Evolutionary conservation across 2,329 filamentous ascomycete genomes (phyloP), one percentile per base, ranked within the genome.

Genomic region (Colletotrichum paranaense): DNA sequence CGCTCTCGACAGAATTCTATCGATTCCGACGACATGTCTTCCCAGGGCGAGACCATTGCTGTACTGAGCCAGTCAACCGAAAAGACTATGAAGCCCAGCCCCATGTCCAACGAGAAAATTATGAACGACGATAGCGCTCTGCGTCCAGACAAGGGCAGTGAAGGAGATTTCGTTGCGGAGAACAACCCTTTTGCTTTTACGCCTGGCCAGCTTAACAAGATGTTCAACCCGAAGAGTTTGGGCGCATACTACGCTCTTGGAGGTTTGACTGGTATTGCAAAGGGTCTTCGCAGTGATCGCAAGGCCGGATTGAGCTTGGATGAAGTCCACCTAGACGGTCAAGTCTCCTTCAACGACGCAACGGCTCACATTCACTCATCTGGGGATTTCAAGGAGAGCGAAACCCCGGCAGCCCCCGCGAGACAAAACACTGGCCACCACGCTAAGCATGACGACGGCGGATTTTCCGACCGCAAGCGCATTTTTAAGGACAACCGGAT

Each of bases 181-280:
- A 87, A 95, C 80, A 97, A 97, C 80, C 92, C 93, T 0, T 98
- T 98, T 79, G 95, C 94, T 19, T 98, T 95, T 80, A 91, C 92
- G 2, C 93, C 93, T 3, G 95, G 95, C 16, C 92, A 97, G 79
- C 87, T 98, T 75, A 92, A 92, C 78, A 98, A 97, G 82, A 89
- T 98, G 84, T 91, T 96, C 74, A 97, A 97, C 80, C 95, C 95
- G 4, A 98, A 98, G 85, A 97, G 91, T 74, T 84, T 97, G 71
- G 87, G 92, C 14, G 95, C 95, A 1, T 97, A 96, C 77, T 93
- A 92, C 78, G 92, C 92, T 16, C 81, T 98, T 5, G 95, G 95
- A 62, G 95, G 95, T 28, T 82, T 97, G 19, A 83, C 83, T 22
- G 95, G 95, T 0, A 82, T 98, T 62, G 95, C 96, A 82, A 93